Evolutionary conservation across 2,329 filamentous ascomycete species (phyloP).

Genomic region (Pseudocercospora vitis): DNA sequence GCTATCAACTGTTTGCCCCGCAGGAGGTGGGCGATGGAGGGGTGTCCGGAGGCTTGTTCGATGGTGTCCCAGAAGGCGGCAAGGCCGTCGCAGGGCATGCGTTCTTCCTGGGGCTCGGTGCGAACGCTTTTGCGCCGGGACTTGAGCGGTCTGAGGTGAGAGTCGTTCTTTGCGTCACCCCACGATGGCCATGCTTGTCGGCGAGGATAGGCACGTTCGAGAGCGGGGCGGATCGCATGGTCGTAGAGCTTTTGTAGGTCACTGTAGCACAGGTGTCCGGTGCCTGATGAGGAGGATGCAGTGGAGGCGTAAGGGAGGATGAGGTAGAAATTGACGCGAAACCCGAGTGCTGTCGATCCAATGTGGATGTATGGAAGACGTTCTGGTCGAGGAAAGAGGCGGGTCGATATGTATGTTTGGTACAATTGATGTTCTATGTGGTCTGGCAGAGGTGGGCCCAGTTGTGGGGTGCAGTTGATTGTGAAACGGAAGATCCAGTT

Average conservation of each 20-base stretch:
- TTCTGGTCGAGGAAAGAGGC: constrained; percentile 18
- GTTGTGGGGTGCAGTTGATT: constrained; percentile 26
- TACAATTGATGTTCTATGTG: constrained; percentile 23
- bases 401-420: constrained; percentile 20
- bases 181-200: constrained; percentile 21
- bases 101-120: constrained; percentile 22
- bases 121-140: constrained; percentile 17
- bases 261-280: constrained; percentile 18
- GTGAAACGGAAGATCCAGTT: constrained; percentile 27
- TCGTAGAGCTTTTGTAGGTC: constrained; percentile 24
- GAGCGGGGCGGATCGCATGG: constrained; percentile 20
- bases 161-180: constrained; percentile 28
- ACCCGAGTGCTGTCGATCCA: constrained; percentile 24
- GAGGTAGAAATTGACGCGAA: constrained; percentile 27
- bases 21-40: constrained; percentile 15
- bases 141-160: constrained; percentile 26
- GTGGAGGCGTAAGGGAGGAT: constrained; percentile 20
- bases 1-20: constrained; percentile 17
- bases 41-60: constrained; percentile 13
- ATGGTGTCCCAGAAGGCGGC: constrained; percentile 23
- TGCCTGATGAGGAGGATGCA: constrained; percentile 10
- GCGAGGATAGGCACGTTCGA: constrained; percentile 21
- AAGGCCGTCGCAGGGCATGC: constrained; percentile 25
- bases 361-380: constrained; percentile 27
- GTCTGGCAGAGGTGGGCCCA: constrained; percentile 21